Evolutionary conservation across 148 eudicot species (phyloP).

Genomic region (Heliosperma pusillum): DNA sequence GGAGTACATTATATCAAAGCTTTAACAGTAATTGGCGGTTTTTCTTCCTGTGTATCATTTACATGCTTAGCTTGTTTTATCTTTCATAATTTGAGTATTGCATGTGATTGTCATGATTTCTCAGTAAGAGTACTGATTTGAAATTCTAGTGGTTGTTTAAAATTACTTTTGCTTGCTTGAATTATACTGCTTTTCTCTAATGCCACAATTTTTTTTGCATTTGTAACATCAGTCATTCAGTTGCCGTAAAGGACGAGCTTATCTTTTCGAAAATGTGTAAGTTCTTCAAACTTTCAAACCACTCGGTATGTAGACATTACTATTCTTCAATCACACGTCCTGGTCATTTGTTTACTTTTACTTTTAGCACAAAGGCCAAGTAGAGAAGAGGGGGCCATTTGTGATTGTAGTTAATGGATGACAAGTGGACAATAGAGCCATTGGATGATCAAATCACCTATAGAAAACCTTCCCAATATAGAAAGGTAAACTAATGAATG

Average conservation of each 20-base stretch:
- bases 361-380: no score
- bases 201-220: conserved; percentile 7
- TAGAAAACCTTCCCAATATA: no score
- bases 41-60: neutral
- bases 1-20: neutral
- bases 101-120: neutral
- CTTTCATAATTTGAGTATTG: neutral
- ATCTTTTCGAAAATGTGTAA: conserved; percentile 61
- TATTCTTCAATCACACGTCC: no score
- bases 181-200: neutral
- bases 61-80: neutral
- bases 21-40: no score
- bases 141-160: neutral
- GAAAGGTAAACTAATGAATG: no score
- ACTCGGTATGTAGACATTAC: neutral
- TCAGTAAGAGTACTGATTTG: neutral
- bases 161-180: neutral
- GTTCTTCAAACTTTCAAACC: conserved; percentile 21
- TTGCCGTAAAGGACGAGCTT: conserved; percentile 53
- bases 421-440: no score
- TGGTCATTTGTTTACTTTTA: no score
- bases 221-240: conserved; percentile 51
- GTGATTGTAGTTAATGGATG: no score
- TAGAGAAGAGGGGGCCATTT: no score
- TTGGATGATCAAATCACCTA: no score